These are phyloP conservation scores for Penicillium coprophilum DNA, from an alignment of 495 filamentous ascomycete genomes.

Conservation along the genomic window DNA sequence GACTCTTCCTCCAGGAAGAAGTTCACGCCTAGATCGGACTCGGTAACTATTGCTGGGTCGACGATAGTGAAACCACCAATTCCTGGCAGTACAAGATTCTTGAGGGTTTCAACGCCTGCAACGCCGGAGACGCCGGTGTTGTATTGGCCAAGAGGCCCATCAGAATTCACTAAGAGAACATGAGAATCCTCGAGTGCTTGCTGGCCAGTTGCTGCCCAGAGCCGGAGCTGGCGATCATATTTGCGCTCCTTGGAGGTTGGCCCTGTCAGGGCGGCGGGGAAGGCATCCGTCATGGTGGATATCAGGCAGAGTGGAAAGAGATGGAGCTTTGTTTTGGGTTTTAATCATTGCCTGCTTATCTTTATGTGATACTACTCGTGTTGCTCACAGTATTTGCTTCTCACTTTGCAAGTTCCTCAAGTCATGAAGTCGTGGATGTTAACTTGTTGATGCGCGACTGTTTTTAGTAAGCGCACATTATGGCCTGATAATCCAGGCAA, in stretches of 20 bases:
- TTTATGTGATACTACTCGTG: neutral
- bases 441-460: constrained; percentile 3
- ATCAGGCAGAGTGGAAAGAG: constrained; percentile 5
- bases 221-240: constrained; percentile 92
- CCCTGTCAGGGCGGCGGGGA: constrained; percentile 44
- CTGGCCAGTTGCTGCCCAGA: constrained; percentile 94
- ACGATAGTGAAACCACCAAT: constrained; percentile 94
- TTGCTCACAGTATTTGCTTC: neutral
- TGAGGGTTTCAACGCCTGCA: constrained; percentile 87
- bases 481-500: neutral
- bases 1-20: constrained; percentile 87
- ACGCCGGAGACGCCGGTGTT: constrained; percentile 63
- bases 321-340: neutral
- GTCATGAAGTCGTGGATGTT: constrained; percentile 2
- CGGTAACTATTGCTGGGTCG: constrained; percentile 72
- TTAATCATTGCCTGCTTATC: neutral
- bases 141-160: constrained; percentile 40
- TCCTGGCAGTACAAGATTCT: constrained; percentile 93
- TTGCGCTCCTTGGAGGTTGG: constrained; percentile 87
- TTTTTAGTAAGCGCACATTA: constrained; percentile 3
- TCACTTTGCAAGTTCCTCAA: neutral
- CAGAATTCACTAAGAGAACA: constrained; percentile 80
- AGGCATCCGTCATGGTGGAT: constrained; percentile 40
- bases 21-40: constrained; percentile 88
- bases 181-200: constrained; percentile 85